Percentiles rank a stretch among this genome's conserved stretches.
Evolutionary conservation across 2,329 filamentous ascomycete species (phyloP).

Genomic region (Cordyceps cateniannulata): DNA sequence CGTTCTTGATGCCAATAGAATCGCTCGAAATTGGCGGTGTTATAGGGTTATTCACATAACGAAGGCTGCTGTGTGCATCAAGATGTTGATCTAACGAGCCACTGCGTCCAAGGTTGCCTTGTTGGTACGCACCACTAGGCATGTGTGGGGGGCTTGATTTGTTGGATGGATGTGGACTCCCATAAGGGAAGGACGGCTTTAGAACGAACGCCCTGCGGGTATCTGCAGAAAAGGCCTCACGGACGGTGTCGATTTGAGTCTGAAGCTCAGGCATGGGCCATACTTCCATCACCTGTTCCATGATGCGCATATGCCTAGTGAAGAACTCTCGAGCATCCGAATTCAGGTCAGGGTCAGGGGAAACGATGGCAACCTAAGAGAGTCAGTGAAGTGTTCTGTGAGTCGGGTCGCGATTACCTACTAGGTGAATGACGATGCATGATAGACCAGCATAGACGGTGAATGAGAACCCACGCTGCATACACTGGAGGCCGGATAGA

Average conservation of each 20-base stretch:
- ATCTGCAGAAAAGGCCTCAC: slow-evolving; percentile 87
- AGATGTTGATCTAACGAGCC: slow-evolving; percentile 49
- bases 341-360: slow-evolving; percentile 83
- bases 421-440: slow-evolving; percentile 87
- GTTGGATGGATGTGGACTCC: slow-evolving; percentile 63
- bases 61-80: slow-evolving; percentile 46
- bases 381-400: neutral
- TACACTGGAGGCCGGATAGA: slow-evolving; percentile 74
- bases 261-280: slow-evolving; percentile 90
- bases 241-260: slow-evolving; percentile 79
- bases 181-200: slow-evolving; percentile 80
- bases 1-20: slow-evolving; percentile 68
- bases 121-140: slow-evolving; percentile 43
- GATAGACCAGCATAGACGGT: slow-evolving; percentile 89
- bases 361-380: slow-evolving; percentile 78
- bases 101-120: slow-evolving; percentile 37
- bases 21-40: slow-evolving; percentile 73
- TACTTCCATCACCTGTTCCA: slow-evolving; percentile 75
- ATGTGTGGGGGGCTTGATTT: slow-evolving; percentile 57
- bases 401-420: slow-evolving; percentile 42
- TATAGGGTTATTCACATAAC: slow-evolving; percentile 64
- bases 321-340: slow-evolving; percentile 83
- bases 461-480: slow-evolving; percentile 92
- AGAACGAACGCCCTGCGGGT: slow-evolving; percentile 78
- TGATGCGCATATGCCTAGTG: slow-evolving; percentile 84